A percentile compares a stretch with the other conserved stretches of the same genome.
Evolutionary conservation across 2,329 filamentous ascomycete genomes (phyloP).

Genomic region (Clonostachys solani): DNA sequence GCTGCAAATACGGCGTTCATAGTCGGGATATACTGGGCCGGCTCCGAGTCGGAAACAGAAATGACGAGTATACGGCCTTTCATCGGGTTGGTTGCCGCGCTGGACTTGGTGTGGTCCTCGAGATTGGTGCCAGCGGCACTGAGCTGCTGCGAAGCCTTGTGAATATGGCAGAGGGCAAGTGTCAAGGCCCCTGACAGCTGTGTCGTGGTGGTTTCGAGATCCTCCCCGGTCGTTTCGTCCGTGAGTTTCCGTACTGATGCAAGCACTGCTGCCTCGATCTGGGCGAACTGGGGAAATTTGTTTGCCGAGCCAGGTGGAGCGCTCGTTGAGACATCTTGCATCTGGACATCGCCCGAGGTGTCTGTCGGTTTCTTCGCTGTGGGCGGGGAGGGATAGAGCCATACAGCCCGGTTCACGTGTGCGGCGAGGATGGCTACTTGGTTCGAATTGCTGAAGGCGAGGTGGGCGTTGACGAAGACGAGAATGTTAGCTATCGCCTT

Average conservation of each 20-base stretch:
- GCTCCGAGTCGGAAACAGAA: conserved; percentile 79
- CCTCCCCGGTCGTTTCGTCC: conserved; percentile 56
- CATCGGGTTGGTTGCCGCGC: conserved; percentile 20
- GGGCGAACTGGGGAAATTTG: conserved; percentile 89
- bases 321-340: conserved; percentile 41
- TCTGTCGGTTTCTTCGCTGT: conserved; percentile 13
- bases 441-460: conserved; percentile 91
- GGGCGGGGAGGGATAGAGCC: conserved; percentile 71
- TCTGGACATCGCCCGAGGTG: conserved; percentile 49
- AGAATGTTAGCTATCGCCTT: conserved; percentile 84
- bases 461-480: conserved; percentile 94
- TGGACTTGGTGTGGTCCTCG: conserved; percentile 26
- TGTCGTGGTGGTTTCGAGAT: conserved; percentile 73
- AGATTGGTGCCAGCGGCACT: conserved; percentile 47
- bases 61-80: conserved; percentile 75
- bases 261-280: conserved; percentile 79
- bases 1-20: conserved; percentile 99
- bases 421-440: conserved; percentile 89
- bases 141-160: conserved; percentile 69
- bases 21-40: conserved; percentile 92
- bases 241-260: conserved; percentile 72
- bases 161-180: conserved; percentile 84
- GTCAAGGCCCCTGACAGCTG: conserved; percentile 90
- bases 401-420: conserved; percentile 80
- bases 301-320: conserved; percentile 53